Evolutionary conservation across 2,329 filamentous ascomycete genomes (phyloP).

Genomic region (Aaosphaeria arxii): DNA sequence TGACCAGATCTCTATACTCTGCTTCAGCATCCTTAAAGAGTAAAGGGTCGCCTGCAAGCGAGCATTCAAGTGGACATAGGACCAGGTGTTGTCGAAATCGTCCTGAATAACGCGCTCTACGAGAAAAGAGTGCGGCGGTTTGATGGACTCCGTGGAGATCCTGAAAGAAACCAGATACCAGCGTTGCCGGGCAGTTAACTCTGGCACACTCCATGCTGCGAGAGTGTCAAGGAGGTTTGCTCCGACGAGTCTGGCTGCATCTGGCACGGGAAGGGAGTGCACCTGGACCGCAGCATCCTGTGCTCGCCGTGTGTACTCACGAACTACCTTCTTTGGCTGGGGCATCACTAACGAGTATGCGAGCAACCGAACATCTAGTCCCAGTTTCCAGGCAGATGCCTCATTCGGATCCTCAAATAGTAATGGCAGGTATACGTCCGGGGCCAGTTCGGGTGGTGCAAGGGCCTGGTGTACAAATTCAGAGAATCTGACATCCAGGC

Average conservation of each 20-base stretch:
- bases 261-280: slow-evolving; percentile 2
- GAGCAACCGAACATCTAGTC: slow-evolving; percentile 32
- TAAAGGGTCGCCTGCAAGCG: slow-evolving; percentile 43
- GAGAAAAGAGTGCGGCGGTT: slow-evolving; percentile 14
- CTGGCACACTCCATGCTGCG: background rate
- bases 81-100: slow-evolving; percentile 35
- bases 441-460: background rate
- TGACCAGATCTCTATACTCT: slow-evolving; percentile 29
- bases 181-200: slow-evolving; percentile 9
- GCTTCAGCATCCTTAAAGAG: slow-evolving; percentile 41
- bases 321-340: slow-evolving; percentile 10
- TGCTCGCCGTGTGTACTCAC: slow-evolving; percentile 40
- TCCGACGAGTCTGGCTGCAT: background rate
- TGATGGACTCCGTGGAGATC: slow-evolving; percentile 9
- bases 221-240: background rate
- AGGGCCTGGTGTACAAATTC: slow-evolving; percentile 24
- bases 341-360: slow-evolving; percentile 37
- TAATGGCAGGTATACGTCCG: slow-evolving; percentile 61
- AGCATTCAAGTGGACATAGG: slow-evolving; percentile 38
- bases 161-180: slow-evolving; percentile 26
- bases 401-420: slow-evolving; percentile 50
- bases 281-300: slow-evolving; percentile 19
- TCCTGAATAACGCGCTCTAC: slow-evolving; percentile 22
- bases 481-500: slow-evolving; percentile 31
- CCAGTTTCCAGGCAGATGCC: slow-evolving; percentile 43